These are phyloP conservation scores for Acanthamoeba polyphaga DNA, from an alignment of 208 protist species.

Conservation along the genomic window DNA sequence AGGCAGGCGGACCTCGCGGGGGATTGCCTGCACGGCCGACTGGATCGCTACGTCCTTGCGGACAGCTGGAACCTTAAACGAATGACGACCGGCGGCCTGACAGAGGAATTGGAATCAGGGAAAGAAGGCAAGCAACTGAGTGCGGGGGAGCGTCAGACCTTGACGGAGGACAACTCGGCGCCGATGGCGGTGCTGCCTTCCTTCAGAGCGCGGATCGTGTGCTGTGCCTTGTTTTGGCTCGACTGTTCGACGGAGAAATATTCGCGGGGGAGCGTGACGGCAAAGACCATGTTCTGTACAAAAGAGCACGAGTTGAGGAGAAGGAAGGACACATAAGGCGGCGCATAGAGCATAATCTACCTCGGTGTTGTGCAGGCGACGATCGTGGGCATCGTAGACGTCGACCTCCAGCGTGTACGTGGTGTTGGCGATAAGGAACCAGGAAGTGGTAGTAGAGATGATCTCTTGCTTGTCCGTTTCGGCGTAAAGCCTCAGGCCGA, in stretches of 20 bases:
- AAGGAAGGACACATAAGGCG: neutral
- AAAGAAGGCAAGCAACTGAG: neutral
- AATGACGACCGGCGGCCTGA: neutral
- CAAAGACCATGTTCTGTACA: conserved; percentile 49
- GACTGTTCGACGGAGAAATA: conserved; percentile 13
- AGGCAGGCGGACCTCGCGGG: conserved; percentile 27
- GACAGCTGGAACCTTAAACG: conserved; percentile 48
- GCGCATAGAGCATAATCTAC: neutral
- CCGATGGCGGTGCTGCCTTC: conserved; percentile 23
- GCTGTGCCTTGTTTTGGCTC: conserved; percentile 15
- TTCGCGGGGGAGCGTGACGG: conserved; percentile 22
- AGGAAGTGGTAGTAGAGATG: neutral
- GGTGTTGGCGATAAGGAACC: conserved; percentile 64
- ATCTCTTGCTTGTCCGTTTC: conserved; percentile 26
- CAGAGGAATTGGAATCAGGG: neutral
- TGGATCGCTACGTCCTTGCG: conserved; percentile 37
- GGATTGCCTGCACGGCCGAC: conserved; percentile 6
- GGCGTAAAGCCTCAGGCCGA: conserved; percentile 28
- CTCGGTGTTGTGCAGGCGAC: conserved; percentile 56
- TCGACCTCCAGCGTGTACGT: conserved; percentile 48
- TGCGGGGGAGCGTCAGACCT: neutral
- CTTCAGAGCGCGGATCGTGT: conserved; percentile 31
- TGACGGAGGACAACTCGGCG: conserved; percentile 51
- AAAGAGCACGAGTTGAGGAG: neutral
- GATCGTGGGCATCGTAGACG: conserved; percentile 68